These are phyloP conservation scores for Gyrodon lividus DNA, from an alignment of 768 basidiomycete species.

Conservation along the genomic window DNA sequence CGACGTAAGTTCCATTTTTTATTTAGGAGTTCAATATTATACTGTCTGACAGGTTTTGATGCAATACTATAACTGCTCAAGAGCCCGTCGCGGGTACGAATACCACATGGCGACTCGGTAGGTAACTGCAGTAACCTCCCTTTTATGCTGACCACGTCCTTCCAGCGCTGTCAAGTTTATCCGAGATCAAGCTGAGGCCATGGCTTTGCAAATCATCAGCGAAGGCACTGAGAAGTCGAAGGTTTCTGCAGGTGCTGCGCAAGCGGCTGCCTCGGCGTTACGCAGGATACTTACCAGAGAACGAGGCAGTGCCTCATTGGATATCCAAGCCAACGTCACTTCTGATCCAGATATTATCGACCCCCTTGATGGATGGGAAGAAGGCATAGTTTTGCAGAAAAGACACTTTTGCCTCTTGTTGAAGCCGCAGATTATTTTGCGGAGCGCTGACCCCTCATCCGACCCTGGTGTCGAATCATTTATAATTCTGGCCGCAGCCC, in stretches of 20 bases:
- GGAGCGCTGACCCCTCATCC: slow-evolving; percentile 47
- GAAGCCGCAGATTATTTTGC: slow-evolving; percentile 86
- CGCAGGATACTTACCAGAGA: slow-evolving; percentile 64
- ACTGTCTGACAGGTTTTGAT: slow-evolving; percentile 63
- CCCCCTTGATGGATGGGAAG: slow-evolving; percentile 70
- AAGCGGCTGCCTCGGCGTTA: slow-evolving; percentile 64
- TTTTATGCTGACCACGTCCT: slow-evolving; percentile 5
- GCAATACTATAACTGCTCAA: slow-evolving; percentile 85
- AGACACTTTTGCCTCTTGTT: slow-evolving; percentile 83
- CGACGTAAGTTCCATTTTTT: slow-evolving; percentile 53
- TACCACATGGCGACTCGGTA: slow-evolving; percentile 88
- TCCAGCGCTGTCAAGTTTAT: slow-evolving; percentile 82
- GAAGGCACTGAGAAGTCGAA: slow-evolving; percentile 28
- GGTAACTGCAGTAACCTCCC: slow-evolving; percentile 21
- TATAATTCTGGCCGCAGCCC: slow-evolving; percentile 74
- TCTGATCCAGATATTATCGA: slow-evolving; percentile 42
- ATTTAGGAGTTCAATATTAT: not conserved
- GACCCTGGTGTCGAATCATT: slow-evolving; percentile 46
- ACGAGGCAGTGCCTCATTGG: slow-evolving; percentile 41
- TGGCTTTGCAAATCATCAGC: slow-evolving; percentile 11
- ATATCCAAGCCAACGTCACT: slow-evolving; percentile 33
- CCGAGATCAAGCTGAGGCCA: slow-evolving; percentile 70
- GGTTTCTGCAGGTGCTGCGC: slow-evolving; percentile 46
- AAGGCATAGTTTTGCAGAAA: slow-evolving; percentile 65
- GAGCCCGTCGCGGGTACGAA: slow-evolving; percentile 73